Evolutionary conservation across 2,329 filamentous ascomycete genomes (phyloP), one percentile per base, ranked within the genome.

Genomic region (Triangularia setosa): DNA sequence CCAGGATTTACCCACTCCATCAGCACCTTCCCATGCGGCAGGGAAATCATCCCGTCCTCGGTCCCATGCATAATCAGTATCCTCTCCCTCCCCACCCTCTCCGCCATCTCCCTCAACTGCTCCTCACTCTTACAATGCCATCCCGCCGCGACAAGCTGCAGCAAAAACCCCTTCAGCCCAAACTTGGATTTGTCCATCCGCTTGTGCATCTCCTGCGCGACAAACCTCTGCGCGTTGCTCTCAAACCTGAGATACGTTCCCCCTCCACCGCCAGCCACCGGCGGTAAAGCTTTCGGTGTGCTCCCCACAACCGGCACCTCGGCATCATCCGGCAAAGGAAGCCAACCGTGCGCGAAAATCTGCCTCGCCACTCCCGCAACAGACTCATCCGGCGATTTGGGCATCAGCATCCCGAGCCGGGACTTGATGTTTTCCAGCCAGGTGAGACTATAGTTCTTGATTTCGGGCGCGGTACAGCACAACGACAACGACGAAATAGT

Each of bases 1-100:
- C 80, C 87, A 1, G 91, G 90, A 69, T 80, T 66, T 25, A 97
- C 72, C 54, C 84, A 83, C 59, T 86, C 80, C 64, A 90, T 85
- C 68, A 97, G 76, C 75, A 89, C 84, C 72, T 86, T 78, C 0
- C 86, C 92, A 73, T 95, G 90, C 5, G 83, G 83, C 57, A 88
- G 81, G 4, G 84, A 86, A 69, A 97, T 89, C 90, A 97, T 93
- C n/a, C 81, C 80, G 76, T 97, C 93, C 9, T 77, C 77, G 0
- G 84, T 88, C 7, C 93, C 93, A 75, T 96, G 92, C 69, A 94
- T 75, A 4, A 96, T 85, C 70, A 91, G 76, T 68, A 97, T 93
- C 30, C 92, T 80, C 68, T 89, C 84, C 61, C 90, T 82, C 0
- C 91, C 91, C 0, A 97, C 83, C 27, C 75, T 77, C 69, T 92